Conservation (phyloP, 768 basidiomycete genomes). For the Collybia sp. region DNA sequence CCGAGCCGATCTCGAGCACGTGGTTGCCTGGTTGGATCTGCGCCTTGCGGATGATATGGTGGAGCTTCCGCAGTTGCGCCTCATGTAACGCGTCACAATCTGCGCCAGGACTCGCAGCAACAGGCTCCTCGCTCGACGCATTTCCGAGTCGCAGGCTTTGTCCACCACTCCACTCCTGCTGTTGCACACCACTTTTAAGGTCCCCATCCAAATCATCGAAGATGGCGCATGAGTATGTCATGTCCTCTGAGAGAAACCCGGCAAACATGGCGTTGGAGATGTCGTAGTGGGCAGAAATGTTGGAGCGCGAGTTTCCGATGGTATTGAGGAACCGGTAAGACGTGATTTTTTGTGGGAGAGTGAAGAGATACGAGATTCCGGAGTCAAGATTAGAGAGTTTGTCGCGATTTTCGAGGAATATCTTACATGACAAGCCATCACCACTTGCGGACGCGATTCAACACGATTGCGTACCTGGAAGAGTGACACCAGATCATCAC, state of each 20-base stretch:
- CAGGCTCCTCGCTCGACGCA: conserved; percentile 11
- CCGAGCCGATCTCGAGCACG: conserved; percentile 73
- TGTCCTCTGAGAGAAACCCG: conserved; percentile 60
- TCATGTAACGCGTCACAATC: conserved; percentile 29
- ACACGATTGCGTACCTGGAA: conserved; percentile 43
- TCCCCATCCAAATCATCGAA: conserved; percentile 63
- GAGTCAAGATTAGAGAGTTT: conserved; percentile 47
- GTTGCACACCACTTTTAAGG: conserved; percentile 26
- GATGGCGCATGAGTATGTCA: conserved; percentile 77
- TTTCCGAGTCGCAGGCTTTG: conserved; percentile 23
- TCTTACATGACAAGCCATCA: conserved; percentile 26
- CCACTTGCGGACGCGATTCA: not conserved
- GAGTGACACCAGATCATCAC: conserved; percentile 56
- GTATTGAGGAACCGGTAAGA: conserved; percentile 63
- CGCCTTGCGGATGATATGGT: conserved; percentile 60
- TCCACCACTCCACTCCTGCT: conserved; percentile 30
- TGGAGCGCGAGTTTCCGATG: conserved; percentile 57
- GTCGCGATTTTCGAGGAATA: conserved; percentile 56
- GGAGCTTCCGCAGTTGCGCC: conserved; percentile 59
- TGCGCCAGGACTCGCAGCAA: not conserved
- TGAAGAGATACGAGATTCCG: conserved; percentile 48
- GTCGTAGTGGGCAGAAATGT: conserved; percentile 77
- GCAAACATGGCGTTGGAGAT: conserved; percentile 75
- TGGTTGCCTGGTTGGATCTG: conserved; percentile 52
- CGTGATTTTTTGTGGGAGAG: conserved; percentile 47